These are phyloP conservation scores for Trichophyton simii DNA, from an alignment of 2,329 filamentous ascomycete species.

Conservation along the genomic window DNA sequence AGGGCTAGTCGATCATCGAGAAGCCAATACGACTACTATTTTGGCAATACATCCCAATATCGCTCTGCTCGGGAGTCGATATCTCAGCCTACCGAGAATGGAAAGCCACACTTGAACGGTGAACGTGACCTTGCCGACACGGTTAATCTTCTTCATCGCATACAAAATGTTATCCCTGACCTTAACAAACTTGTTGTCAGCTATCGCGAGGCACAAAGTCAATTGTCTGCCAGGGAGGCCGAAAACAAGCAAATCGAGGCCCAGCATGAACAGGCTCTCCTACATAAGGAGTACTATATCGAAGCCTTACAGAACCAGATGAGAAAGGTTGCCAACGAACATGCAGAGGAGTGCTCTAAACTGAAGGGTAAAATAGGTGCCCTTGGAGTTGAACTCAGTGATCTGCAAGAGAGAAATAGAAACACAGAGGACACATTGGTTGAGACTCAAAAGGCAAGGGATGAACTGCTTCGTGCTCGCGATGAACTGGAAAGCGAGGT, in stretches of 20 bases:
- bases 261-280: slow-evolving; percentile 40
- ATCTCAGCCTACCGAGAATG: slow-evolving; percentile 21
- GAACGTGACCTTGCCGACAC: slow-evolving; percentile 20
- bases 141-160: slow-evolving; percentile 31
- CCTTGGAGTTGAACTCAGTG: slow-evolving; percentile 39
- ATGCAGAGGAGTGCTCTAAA: slow-evolving; percentile 36
- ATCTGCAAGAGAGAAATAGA: slow-evolving; percentile 41
- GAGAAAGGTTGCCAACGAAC: slow-evolving; percentile 37
- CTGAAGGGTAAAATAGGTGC: slow-evolving; percentile 35
- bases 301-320: slow-evolving; percentile 40
- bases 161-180: slow-evolving; percentile 37
- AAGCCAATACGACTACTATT: slow-evolving; percentile 22
- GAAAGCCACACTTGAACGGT: slow-evolving; percentile 21
- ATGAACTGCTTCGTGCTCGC: slow-evolving; percentile 34
- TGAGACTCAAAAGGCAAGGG: slow-evolving; percentile 33
- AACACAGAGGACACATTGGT: slow-evolving; percentile 38
- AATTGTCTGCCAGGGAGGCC: slow-evolving; percentile 38
- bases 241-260: slow-evolving; percentile 37
- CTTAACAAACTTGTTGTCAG: slow-evolving; percentile 33
- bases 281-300: slow-evolving; percentile 43
- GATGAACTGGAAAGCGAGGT: slow-evolving; percentile 33
- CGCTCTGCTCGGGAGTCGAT: slow-evolving; percentile 22
- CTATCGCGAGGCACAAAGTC: slow-evolving; percentile 40
- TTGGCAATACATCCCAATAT: slow-evolving; percentile 18
- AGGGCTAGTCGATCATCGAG: slow-evolving; percentile 18